A percentile compares a stretch with the other conserved stretches of the same genome.
These are phyloP conservation scores for Dipteronia dyeriana DNA, from an alignment of 345 rosid species.

Conservation along the genomic window DNA sequence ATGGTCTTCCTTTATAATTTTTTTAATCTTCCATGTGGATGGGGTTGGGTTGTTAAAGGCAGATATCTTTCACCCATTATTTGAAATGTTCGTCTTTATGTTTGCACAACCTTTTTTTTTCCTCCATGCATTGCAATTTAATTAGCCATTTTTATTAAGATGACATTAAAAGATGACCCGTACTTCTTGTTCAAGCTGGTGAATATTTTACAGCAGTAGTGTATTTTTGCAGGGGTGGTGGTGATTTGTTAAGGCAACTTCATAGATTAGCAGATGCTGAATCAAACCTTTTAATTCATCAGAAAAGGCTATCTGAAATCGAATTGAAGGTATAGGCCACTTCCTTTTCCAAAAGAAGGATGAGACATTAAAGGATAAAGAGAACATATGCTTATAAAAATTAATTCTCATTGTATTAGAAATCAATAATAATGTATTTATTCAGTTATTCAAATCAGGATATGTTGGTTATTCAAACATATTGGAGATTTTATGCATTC, in stretches of 20 bases:
- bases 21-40: background rate
- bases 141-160: background rate
- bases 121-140: background rate
- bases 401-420: background rate
- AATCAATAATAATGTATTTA: background rate
- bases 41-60: background rate
- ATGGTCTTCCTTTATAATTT: background rate
- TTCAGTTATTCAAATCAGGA: background rate
- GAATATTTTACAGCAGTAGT: conserved; percentile 6
- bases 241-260: conserved; percentile 77
- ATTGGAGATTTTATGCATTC: background rate
- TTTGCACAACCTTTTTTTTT: background rate
- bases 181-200: background rate
- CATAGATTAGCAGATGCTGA: conserved; percentile 85
- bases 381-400: background rate
- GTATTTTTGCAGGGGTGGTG: conserved; percentile 67
- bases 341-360: background rate
- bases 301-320: conserved; percentile 66
- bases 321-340: conserved; percentile 62
- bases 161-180: background rate
- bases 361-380: background rate
- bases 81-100: background rate
- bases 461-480: background rate
- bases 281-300: conserved; percentile 63
- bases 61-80: background rate